Evolutionary conservation across 768 basidiomycete species (phyloP), one percentile per base, ranked within the genome.

Genomic region (Pulveroboletus sp.): DNA sequence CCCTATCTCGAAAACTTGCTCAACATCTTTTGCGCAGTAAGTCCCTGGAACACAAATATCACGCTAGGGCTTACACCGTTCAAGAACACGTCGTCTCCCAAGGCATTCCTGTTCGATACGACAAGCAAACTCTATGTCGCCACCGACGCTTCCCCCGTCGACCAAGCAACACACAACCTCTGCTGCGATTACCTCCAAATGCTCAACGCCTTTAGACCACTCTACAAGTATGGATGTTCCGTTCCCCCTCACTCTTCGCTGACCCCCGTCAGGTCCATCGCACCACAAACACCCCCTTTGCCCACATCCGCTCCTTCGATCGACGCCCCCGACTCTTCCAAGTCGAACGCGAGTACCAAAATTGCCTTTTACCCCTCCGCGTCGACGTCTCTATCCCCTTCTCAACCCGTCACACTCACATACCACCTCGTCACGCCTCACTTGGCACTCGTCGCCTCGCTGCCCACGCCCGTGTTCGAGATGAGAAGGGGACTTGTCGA

Each of bases 61-160:
- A 11, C 25, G 25, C 9, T 21, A 12, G 40, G 29, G 24, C 32
- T 33, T 37, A 35, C 36, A 12, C 20, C 27, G 5, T 14, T 43
- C 16, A 56, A 95, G 92, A 92, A 92, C 52, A 94, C 90, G 2
- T 89, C 90, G 60, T 88, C 94, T 25, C 85, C 90, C 32, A 98
- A 98, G 65, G 90, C 93, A 0, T 98, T 94, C 63, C 70, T 98
- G 13, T 97, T 95, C 57, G 94, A 98, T 62, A 84, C 81, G 16
- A 76, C 76, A 5, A 92, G 91, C 20, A 78, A 90, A 41, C 72
- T 97, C 23, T 94, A 94, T 61, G 77, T 97, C n/a, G 94, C 94
- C 11, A 94, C 94, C 11, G 95, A 98, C 60, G 85, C 86, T 16
- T 91, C 90, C 0, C 91, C 94, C 5, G 89, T 95, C 23, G 94